Percentiles rank a stretch among this genome's conserved stretches.
Evolutionary conservation across 805 yeast genomes (phyloP).

Genomic region (Candida easanensis): DNA sequence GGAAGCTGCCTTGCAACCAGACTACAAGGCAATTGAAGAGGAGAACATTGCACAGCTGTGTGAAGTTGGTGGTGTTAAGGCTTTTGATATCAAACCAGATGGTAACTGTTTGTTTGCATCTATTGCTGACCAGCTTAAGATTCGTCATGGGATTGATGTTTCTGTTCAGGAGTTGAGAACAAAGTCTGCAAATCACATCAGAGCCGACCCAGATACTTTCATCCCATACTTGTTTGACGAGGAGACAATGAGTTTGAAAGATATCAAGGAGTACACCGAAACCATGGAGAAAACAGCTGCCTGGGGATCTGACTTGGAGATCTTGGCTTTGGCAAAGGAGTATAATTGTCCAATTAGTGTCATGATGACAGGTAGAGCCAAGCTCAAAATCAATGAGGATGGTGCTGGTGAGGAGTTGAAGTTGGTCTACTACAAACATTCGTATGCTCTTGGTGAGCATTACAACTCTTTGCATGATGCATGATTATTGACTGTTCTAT

Average conservation of each 20-base stretch:
- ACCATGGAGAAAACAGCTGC: conserved; percentile 74
- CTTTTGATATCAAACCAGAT: conserved; percentile 79
- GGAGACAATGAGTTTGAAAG: conserved; percentile 56
- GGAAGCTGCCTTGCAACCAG: conserved; percentile 68
- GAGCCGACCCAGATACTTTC: conserved; percentile 63
- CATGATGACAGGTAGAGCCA: conserved; percentile 72
- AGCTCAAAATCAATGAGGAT: conserved; percentile 59
- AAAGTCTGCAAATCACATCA: conserved; percentile 64
- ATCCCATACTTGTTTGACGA: conserved; percentile 85
- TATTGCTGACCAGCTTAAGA: conserved; percentile 68
- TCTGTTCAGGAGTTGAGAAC: conserved; percentile 56
- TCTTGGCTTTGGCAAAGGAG: conserved; percentile 73
- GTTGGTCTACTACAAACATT: conserved; percentile 79
- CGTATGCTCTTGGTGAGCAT: conserved; percentile 91
- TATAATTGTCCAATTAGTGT: conserved; percentile 74
- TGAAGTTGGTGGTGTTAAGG: conserved; percentile 42
- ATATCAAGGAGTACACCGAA: conserved; percentile 64
- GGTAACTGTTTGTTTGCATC: conserved; percentile 94
- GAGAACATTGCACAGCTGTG: conserved; percentile 60
- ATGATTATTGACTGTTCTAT: too few species aligned
- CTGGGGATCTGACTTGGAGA: conserved; percentile 97
- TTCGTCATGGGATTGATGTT: conserved; percentile 42
- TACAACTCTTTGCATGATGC: conserved; percentile 73
- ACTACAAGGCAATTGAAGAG: conserved; percentile 68
- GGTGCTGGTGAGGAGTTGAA: conserved; percentile 49